phyloP scores from a whole-genome alignment of 345 rosid genomes.

The Zanthoxylum bungeanum region DNA sequence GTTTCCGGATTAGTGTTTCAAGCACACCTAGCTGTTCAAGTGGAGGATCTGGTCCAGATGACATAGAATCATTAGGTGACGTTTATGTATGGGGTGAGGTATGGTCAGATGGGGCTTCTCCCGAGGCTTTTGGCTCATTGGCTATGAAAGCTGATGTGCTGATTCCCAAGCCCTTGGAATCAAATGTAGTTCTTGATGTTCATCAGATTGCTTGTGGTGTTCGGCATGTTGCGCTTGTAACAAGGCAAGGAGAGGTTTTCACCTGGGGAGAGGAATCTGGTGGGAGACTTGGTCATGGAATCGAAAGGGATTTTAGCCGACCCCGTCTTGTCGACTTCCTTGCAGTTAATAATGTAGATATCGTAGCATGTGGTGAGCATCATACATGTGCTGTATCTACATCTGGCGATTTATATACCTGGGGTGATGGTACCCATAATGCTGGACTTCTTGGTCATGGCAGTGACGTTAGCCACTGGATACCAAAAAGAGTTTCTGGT shows the following conservation, averaged over 20 bases:
- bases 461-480: constrained; percentile 80
- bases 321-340: constrained; percentile 84
- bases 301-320: constrained; percentile 54
- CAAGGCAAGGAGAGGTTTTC: constrained; percentile 95
- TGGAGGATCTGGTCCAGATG: constrained; percentile 98
- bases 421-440: constrained; percentile 91
- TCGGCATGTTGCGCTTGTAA: constrained; percentile 80
- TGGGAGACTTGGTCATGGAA: constrained; percentile 96
- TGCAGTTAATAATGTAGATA: constrained; percentile 72
- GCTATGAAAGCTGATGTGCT: constrained; percentile 53
- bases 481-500: constrained; percentile 87
- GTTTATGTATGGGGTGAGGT: constrained; percentile 95
- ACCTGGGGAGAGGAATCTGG: constrained; percentile 98
- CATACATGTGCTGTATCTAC: constrained; percentile 85
- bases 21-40: constrained; percentile 95
- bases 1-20: constrained; percentile 88
- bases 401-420: constrained; percentile 73
- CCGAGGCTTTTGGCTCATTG: constrained; percentile 41
- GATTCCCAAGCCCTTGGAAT: constrained; percentile 79
- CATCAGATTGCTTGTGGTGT: constrained; percentile 89
- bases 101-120: constrained; percentile 62
- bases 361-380: constrained; percentile 77
- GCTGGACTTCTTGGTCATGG: constrained; percentile 91
- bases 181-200: constrained; percentile 94
- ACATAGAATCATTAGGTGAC: constrained; percentile 93